A percentile compares a stretch with the other conserved stretches of the same genome.
Evolutionary conservation across 2,329 filamentous ascomycete species (phyloP).

Genomic region (Dendryphion nanum): DNA sequence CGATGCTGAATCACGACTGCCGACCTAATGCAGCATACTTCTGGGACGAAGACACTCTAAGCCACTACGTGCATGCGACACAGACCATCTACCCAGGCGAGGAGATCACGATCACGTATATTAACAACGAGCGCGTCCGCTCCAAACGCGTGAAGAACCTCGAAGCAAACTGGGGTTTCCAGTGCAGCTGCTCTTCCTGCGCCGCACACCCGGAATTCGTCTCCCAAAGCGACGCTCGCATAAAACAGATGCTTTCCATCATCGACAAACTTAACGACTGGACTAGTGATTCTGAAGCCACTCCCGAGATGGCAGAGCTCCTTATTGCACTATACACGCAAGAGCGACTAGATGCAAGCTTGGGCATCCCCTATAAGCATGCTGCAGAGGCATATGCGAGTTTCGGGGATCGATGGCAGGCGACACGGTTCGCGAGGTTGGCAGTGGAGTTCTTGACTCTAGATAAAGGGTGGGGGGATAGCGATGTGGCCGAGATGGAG

Average conservation of each 20-base stretch:
- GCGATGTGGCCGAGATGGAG: slow-evolving; percentile 25
- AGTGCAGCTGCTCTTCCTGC: slow-evolving; percentile 40
- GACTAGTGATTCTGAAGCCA: slow-evolving; percentile 19
- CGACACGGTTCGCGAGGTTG: slow-evolving; percentile 29
- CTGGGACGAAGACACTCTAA: slow-evolving; percentile 37
- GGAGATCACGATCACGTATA: slow-evolving; percentile 46
- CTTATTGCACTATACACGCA: slow-evolving; percentile 38
- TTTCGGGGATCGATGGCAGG: slow-evolving; percentile 28
- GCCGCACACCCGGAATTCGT: slow-evolving; percentile 24
- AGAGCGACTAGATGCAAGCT: slow-evolving; percentile 37
- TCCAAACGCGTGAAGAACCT: slow-evolving; percentile 30
- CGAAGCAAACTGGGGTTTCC: slow-evolving; percentile 40
- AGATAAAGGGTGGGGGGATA: slow-evolving; percentile 30
- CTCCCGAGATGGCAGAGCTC: slow-evolving; percentile 33
- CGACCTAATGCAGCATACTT: slow-evolving; percentile 42
- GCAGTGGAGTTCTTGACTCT: slow-evolving; percentile 24
- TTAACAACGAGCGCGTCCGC: slow-evolving; percentile 35
- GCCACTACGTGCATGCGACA: slow-evolving; percentile 42
- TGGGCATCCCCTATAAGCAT: slow-evolving; percentile 39
- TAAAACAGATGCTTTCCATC: slow-evolving; percentile 33
- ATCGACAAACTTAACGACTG: slow-evolving; percentile 29
- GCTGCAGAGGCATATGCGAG: slow-evolving; percentile 41
- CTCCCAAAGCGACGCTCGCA: slow-evolving; percentile 32
- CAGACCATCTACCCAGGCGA: slow-evolving; percentile 38
- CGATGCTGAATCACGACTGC: slow-evolving; percentile 39